Percentiles rank a stretch among this genome's conserved stretches.
Conservation (phyloP, 768 basidiomycete genomes). For the Pisolithus tinctorius region DNA sequence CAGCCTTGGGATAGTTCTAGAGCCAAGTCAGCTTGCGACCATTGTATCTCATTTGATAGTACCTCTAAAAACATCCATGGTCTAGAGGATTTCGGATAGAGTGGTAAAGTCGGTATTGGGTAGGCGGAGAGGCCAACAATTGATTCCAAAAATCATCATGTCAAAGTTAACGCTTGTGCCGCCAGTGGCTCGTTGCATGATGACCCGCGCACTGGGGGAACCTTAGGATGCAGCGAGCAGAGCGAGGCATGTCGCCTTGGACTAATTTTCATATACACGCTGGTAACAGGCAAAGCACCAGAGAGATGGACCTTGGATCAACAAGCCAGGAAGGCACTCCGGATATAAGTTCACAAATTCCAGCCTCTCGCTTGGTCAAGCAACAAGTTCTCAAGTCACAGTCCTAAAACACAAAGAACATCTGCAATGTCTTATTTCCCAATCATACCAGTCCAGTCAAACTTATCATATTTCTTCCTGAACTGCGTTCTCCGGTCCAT, state of each 20-base stretch:
- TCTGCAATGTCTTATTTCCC: conserved; percentile 23
- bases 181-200: conserved; percentile 74
- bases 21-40: conserved; percentile 96
- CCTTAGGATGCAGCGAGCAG: too few species aligned
- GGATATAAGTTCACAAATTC: too few species aligned
- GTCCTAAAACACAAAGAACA: background rate
- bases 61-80: conserved; percentile 89
- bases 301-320: too few species aligned
- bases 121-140: conserved; percentile 90
- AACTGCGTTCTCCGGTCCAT: conserved; percentile 63
- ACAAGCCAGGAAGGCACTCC: too few species aligned
- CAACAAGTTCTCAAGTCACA: background rate
- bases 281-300: too few species aligned
- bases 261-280: too few species aligned
- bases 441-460: conserved; percentile 78
- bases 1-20: conserved; percentile 98
- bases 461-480: conserved; percentile 68
- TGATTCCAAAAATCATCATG: conserved; percentile 90
- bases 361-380: too few species aligned
- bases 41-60: conserved; percentile 90
- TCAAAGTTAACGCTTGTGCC: conserved; percentile 87
- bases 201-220: too few species aligned
- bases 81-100: conserved; percentile 78
- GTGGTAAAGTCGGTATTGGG: conserved; percentile 83
- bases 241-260: too few species aligned